Evolutionary conservation across 2,329 filamentous ascomycete genomes (phyloP), one percentile per base, ranked within the genome.

Genomic region (Cryphonectria parasitica): DNA sequence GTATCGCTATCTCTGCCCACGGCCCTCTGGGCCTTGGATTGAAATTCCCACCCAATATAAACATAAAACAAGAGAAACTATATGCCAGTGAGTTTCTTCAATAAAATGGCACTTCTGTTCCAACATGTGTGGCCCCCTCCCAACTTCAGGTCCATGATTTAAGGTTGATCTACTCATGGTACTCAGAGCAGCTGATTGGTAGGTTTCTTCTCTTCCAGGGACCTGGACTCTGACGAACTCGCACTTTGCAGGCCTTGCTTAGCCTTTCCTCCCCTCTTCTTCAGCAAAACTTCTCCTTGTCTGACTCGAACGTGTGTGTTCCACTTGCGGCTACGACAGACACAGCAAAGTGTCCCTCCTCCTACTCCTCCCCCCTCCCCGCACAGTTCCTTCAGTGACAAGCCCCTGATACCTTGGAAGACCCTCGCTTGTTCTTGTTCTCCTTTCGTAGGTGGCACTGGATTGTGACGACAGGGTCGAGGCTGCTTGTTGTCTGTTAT

Each of bases 91-190:
- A 36, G 34, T n/a, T n/a, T 25, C n/a, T 4, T 39, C 11, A 39
- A 11, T 11, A 39, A 7, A 22, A n/a, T 10, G 56, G n/a, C 43
- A n/a, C n/a, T 43, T 43, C 36, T 22, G n/a, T 45, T 45, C 43
- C 43, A 45, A n/a, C 60, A 34, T 17, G 13, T n/a, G 22, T 22
- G 22, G 19, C 58, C 31, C 25, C 36, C 56, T 36, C 22, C 43
- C 43, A 19, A 49, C 19, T 61, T 39, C 22, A 5, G 8, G 17
- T 8, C 22, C 31, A 36, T 7, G 25, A 61, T 11, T 61, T 39
- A 61, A 61, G 58, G 58, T 61, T 61, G 39, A 64, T 65, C 64
- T 65, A 22, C 64, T 49, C 64, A 65, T 56, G 45, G 45, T 52
- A 45, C 64, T 22, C 34, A n/a, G 64, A 52, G 31, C 43, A 64